Conservation (phyloP, 2,329 filamentous ascomycete genomes). For the Diaporthe sp. region DNA sequence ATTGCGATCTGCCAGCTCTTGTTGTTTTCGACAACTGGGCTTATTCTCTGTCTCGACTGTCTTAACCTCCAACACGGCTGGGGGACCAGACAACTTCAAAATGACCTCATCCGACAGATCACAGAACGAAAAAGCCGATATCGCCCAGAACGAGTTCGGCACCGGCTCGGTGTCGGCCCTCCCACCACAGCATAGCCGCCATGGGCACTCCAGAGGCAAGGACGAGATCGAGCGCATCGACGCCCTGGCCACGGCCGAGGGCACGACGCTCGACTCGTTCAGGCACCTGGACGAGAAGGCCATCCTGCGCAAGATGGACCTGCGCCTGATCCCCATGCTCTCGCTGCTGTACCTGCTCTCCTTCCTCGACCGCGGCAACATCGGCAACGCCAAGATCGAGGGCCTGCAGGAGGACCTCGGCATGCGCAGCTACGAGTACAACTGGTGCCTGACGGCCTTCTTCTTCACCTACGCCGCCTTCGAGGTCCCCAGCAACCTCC, state of each 20-base stretch:
- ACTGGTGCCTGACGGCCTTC: constrained; percentile 78
- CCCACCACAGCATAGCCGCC: background rate
- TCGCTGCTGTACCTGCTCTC: constrained; percentile 76
- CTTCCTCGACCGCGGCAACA: constrained; percentile 77
- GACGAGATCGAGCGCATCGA: constrained; percentile 40
- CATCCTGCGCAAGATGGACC: constrained; percentile 70
- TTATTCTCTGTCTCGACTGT: background rate
- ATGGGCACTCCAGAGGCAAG: background rate
- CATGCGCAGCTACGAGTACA: constrained; percentile 77
- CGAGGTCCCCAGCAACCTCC: constrained; percentile 81
- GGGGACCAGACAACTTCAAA: background rate
- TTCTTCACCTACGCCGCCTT: constrained; percentile 85
- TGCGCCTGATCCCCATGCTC: constrained; percentile 71
- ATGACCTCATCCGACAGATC: constrained; percentile 15
- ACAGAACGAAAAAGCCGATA: constrained; percentile 29
- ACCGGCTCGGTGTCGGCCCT: background rate
- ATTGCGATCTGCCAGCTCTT: background rate
- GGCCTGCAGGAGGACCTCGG: constrained; percentile 64
- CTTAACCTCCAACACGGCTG: background rate
- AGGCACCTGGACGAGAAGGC: constrained; percentile 67
- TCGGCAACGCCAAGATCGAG: constrained; percentile 76
- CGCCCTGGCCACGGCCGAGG: constrained; percentile 36
- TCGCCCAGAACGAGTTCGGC: constrained; percentile 33
- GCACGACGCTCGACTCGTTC: constrained; percentile 42
- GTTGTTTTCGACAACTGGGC: background rate